Evolutionary conservation across 352 stramenopile genomes (phyloP).

Genomic region (Globisporangium canariense): DNA sequence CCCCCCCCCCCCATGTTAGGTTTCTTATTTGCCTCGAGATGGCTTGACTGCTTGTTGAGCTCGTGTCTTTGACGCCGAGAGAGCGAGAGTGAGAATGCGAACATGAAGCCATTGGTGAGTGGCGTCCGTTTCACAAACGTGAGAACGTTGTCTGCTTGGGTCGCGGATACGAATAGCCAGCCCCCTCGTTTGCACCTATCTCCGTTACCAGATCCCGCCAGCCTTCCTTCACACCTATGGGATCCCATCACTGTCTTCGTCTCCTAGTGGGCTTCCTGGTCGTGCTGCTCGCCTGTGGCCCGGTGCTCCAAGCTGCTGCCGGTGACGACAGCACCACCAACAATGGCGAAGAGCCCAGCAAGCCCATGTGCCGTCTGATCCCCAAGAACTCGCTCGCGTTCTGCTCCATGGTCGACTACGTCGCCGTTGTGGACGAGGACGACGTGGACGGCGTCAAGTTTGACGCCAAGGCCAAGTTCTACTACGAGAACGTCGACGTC

Average conservation of each 20-base stretch:
- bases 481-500: conserved; percentile 81
- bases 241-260: neutral
- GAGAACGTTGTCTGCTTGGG: neutral
- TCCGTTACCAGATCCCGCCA: neutral
- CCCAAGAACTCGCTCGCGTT: conserved; percentile 67
- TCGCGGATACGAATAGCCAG: neutral
- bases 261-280: neutral
- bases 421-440: conserved; percentile 57
- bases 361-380: conserved; percentile 44
- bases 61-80: neutral
- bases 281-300: neutral
- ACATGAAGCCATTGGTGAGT: neutral
- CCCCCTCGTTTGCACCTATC: neutral
- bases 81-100: neutral
- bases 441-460: conserved; percentile 44
- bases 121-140: neutral
- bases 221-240: neutral
- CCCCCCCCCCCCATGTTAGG: neutral
- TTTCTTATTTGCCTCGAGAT: conserved; percentile 4
- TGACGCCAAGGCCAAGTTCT: conserved; percentile 62
- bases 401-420: conserved; percentile 84
- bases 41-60: neutral
- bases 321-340: conserved; percentile 12
- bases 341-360: conserved; percentile 39
- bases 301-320: neutral